Percentiles rank a stretch among this genome's conserved stretches.
Conservation (phyloP, 371 early-diverging fungal genomes). For the Apophysomyces sp. region DNA sequence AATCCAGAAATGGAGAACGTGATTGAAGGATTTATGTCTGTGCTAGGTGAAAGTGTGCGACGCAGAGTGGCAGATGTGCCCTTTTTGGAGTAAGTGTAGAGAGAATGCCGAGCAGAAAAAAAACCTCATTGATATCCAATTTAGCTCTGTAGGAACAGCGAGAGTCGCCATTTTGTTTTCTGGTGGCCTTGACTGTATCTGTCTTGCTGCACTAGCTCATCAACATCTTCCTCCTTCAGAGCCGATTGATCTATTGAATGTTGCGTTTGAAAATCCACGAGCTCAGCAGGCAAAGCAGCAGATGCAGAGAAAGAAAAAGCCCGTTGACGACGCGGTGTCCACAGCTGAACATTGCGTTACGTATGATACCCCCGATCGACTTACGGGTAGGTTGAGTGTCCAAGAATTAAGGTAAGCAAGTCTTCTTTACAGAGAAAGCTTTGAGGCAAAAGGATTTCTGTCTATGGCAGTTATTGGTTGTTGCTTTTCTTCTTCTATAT, state of each 20-base stretch:
- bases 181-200: slow-evolving; percentile 92
- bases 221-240: slow-evolving; percentile 64
- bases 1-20: slow-evolving; percentile 28
- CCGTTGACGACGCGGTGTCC: background rate
- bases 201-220: slow-evolving; percentile 81
- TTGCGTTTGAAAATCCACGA: slow-evolving; percentile 94
- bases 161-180: slow-evolving; percentile 89
- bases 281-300: slow-evolving; percentile 35
- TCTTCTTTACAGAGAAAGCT: no score
- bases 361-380: slow-evolving; percentile 89
- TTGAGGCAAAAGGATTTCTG: no score
- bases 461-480: no score
- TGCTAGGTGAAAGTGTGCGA: slow-evolving; percentile 56
- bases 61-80: slow-evolving; percentile 60
- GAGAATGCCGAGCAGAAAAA: background rate
- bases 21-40: slow-evolving; percentile 32
- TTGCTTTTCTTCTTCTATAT: no score
- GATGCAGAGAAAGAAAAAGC: slow-evolving; percentile 11
- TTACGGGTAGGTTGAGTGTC: slow-evolving; percentile 72
- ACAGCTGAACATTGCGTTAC: slow-evolving; percentile 11
- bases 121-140: background rate
- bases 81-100: slow-evolving; percentile 32
- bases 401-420: slow-evolving; percentile 54
- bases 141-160: slow-evolving; percentile 25
- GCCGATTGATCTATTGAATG: slow-evolving; percentile 92